Conservation (phyloP, 169 alveolate species). For the Cyclospora cayetanensis region DNA sequence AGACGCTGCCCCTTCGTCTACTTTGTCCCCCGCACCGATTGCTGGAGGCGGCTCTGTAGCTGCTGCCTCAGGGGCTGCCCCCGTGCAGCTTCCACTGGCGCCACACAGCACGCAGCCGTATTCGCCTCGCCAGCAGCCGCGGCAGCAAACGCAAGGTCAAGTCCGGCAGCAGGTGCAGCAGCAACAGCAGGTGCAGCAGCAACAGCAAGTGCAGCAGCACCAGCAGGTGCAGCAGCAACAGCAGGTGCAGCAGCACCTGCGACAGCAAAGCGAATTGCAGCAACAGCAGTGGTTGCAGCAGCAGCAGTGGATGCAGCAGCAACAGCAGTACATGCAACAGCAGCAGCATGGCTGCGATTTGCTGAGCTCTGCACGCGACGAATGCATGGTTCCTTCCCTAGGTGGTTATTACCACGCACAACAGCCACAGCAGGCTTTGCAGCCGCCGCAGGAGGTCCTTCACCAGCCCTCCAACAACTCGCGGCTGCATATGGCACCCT, state of each 20-base stretch:
- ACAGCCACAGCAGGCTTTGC: conserved; percentile 27
- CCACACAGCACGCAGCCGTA: background rate
- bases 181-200: conserved; percentile 4
- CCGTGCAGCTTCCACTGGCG: background rate
- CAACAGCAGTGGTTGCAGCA: background rate
- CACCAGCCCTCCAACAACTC: too few relatives aligned
- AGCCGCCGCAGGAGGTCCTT: background rate
- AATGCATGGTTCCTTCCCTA: conserved; percentile 24
- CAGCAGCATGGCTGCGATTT: background rate
- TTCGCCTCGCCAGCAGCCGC: too few relatives aligned
- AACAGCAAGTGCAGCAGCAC: background rate
- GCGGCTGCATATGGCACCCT: too few relatives aligned
- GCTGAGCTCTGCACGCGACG: conserved; percentile 33
- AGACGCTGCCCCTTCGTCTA: background rate
- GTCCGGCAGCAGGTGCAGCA: background rate
- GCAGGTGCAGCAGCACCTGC: background rate
- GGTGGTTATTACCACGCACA: conserved; percentile 10
- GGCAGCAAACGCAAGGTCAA: background rate
- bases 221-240: background rate
- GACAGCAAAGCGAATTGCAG: background rate
- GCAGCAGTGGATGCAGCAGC: conserved; percentile 38
- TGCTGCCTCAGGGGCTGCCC: background rate
- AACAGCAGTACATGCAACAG: background rate
- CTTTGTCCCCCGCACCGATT: background rate
- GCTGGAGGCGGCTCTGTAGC: background rate